phyloP scores from a whole-genome alignment of 495 filamentous ascomycete genomes.

The Daldinia vernicosa region DNA sequence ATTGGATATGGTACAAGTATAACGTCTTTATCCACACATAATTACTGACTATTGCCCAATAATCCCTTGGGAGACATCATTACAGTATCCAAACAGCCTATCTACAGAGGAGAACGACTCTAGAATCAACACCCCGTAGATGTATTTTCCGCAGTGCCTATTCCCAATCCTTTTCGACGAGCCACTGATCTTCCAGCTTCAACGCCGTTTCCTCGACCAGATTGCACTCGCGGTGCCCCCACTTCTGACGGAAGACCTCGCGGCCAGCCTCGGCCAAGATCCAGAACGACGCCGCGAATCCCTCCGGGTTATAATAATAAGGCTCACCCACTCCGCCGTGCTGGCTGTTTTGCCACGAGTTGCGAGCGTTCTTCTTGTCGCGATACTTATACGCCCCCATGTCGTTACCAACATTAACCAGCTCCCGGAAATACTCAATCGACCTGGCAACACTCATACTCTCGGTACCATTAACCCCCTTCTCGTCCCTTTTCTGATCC shows the following conservation, averaged over 20 bases:
- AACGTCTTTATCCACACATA: not conserved
- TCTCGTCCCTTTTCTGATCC: slow-evolving; percentile 4
- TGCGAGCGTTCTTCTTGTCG: slow-evolving; percentile 50
- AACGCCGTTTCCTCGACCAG: slow-evolving; percentile 41
- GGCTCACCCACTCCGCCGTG: slow-evolving; percentile 63
- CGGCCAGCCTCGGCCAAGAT: slow-evolving; percentile 45
- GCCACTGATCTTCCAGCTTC: slow-evolving; percentile 45
- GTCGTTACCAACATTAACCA: slow-evolving; percentile 46
- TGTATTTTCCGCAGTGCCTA: not conserved
- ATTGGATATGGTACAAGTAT: not conserved
- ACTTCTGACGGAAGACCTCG: slow-evolving; percentile 46
- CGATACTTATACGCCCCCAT: slow-evolving; percentile 56
- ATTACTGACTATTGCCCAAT: not conserved
- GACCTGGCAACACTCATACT: slow-evolving; percentile 33
- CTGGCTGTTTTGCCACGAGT: slow-evolving; percentile 62
- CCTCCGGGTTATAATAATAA: slow-evolving; percentile 60
- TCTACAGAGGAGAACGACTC: slow-evolving; percentile 1
- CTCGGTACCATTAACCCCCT: not conserved
- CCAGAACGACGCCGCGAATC: slow-evolving; percentile 53
- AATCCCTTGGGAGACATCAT: not conserved
- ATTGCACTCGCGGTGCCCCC: slow-evolving; percentile 44
- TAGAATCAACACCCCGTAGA: not conserved
- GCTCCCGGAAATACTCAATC: slow-evolving; percentile 48
- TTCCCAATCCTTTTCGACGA: slow-evolving; percentile 48
- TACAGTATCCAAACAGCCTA: not conserved